Evolutionary conservation across 164 flowering plant species (phyloP), one percentile per base, ranked within the genome.

Genomic region (Sextonia rubra): DNA sequence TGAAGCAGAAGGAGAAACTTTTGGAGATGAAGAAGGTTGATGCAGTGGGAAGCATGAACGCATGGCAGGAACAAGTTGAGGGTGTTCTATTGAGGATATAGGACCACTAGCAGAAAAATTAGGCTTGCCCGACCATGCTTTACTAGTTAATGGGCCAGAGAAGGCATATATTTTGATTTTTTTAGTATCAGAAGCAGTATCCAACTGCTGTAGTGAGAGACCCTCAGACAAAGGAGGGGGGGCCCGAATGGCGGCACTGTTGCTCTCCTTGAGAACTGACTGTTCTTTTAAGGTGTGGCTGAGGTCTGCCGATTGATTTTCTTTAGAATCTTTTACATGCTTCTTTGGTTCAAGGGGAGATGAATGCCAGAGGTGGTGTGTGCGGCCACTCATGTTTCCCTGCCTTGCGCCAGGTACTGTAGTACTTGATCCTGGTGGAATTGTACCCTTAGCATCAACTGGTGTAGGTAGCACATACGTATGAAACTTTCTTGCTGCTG

Each of bases 391-490:
- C 47, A 69, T 47, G 74, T 78, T 84, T 64, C 76, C 60, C 49
- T 69, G 79, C 55, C 78, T 77, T 66, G 78, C 37, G 9, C 74
- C 80, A 60, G 83, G 73, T 71, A 15, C 71, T 32, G 77, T 75
- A 77, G 74, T 78, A 74, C 72, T 75, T 66, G 82, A 73, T 77
- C 76, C 77, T 24, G 84, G 27, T 61, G 82, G 68, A 52, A 27
- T 37, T 72, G 87, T 73, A 74, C 77, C 73, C 76, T 84, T 94
- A 55, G 90, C 74, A 81, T 86, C 91, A 68, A 30, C 73, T 52
- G 98, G 98, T 14, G 92, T 94, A 47, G 98, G 98, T 3, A 94
- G 77, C 25, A 84, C 95, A 79, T 94, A 94, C 0, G 98, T 76
- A 72, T 80, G 82, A 67, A 85, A 83, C 79, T 86, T 94, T 69